Base-by-base conservation (phyloP, 2,329 filamentous ascomycete genomes). In the Didymella lethalis region DNA sequence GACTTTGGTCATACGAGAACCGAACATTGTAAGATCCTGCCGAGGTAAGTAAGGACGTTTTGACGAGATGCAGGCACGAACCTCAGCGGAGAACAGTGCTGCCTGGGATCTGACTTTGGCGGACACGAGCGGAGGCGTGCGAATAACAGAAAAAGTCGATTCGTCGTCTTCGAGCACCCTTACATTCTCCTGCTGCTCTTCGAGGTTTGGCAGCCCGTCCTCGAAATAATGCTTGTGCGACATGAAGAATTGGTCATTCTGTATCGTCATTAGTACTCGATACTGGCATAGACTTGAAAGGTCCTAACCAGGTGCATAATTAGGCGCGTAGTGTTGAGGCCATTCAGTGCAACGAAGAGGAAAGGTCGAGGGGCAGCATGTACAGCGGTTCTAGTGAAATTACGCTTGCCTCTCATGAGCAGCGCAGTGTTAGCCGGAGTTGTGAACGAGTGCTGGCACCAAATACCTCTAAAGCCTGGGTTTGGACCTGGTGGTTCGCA, bases 191-290 rank as follows among this genome's bases (percentile, higher is more conserved):
- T 66, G 63, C 8, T 68, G 44, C 34, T 91, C 88, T 59, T 96
- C 90, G 0, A 94, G 76, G 63, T 95, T 90, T 4, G 88, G 83
- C 62, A 93, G 90, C 0, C 90, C 91, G 72, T 94, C 87, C 1
- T 83, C 81, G 4, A 85, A 82, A 57, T 89, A 85, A 70, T 98
- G 93, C 79, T 88, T 91, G 75, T 98, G 93, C 0, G 91, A 94
- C 57, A 98, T 88, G 73, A 93, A 92, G 65, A 98, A 89, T 64
- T 91, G 87, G 59, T 98, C 92, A 68, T 93, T 96, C 76, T 92
- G 84, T 88, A 84, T 31, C 12, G 7, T 40, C 38, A 16, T 59
- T 38, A 59, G 40, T 4, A 28, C 14, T 34, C 3, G 18, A 20
- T 3, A 18, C 4, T 77, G 78, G 23, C 81, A 68, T 84, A 48